These are phyloP conservation scores for Solanum aculeatissimum DNA, from an alignment of 305 asterid genomes.

Conservation along the genomic window DNA sequence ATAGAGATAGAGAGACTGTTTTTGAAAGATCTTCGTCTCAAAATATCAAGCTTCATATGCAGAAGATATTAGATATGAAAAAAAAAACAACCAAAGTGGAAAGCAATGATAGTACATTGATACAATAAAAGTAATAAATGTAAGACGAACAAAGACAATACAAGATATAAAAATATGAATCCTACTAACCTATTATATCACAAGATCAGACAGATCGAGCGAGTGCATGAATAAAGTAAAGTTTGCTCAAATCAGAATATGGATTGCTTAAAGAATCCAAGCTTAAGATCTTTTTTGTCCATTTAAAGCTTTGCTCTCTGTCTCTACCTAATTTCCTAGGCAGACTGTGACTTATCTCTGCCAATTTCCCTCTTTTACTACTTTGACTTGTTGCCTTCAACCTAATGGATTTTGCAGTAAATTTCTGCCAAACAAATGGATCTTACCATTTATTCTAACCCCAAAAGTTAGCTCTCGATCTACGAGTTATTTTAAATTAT, in stretches of 20 bases:
- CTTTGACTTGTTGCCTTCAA: not conserved
- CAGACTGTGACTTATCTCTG: not conserved
- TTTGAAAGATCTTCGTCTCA: no score
- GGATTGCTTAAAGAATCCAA: not conserved
- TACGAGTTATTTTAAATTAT: not conserved
- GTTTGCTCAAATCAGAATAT: not conserved
- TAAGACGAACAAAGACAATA: fast-evolving
- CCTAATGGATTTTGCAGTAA: not conserved
- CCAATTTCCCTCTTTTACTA: not conserved
- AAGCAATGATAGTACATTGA: no score
- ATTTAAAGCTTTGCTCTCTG: not conserved
- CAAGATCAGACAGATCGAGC: no score
- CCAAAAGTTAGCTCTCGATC: no score
- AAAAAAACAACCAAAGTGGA: no score
- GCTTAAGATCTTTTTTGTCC: not conserved
- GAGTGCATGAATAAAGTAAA: not conserved
- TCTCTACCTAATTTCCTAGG: not conserved
- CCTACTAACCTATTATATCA: no score
- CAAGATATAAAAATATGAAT: no score
- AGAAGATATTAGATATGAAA: no score
- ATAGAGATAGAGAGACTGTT: no score
- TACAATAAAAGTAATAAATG: no score
- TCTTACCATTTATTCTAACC: not conserved
- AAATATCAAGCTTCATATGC: no score
- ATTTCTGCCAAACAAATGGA: not conserved